Conservation (phyloP, 352 stramenopile genomes). For the Phytopythium ostracodes region DNA sequence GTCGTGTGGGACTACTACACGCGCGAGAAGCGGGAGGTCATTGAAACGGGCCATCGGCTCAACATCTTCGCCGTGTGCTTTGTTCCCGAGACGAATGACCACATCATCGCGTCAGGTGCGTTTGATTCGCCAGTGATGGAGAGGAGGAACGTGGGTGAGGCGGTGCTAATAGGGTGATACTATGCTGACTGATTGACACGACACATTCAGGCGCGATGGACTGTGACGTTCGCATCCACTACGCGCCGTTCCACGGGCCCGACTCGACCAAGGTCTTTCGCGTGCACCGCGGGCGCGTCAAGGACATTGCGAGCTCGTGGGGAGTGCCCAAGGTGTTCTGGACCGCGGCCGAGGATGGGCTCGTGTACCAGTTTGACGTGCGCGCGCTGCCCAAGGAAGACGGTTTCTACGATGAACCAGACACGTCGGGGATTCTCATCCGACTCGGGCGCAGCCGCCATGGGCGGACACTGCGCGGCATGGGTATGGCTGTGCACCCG, state of each 20-base stretch:
- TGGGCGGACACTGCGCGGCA: slow-evolving; percentile 45
- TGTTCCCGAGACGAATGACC: slow-evolving; percentile 72
- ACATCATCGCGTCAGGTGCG: slow-evolving; percentile 55
- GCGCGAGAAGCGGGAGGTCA: slow-evolving; percentile 41
- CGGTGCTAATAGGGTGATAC: not conserved
- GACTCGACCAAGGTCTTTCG: slow-evolving; percentile 61
- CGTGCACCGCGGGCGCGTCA: slow-evolving; percentile 72
- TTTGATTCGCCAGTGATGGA: not conserved
- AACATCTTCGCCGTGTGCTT: slow-evolving; percentile 90
- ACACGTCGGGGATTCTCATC: slow-evolving; percentile 54
- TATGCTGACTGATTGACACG: not conserved
- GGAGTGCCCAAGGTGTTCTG: slow-evolving; percentile 79
- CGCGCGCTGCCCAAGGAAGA: slow-evolving; percentile 42
- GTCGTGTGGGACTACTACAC: slow-evolving; percentile 78
- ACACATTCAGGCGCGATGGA: slow-evolving; percentile 52
- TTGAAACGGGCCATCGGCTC: slow-evolving; percentile 68
- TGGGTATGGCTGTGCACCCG: slow-evolving; percentile 71
- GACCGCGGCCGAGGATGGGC: slow-evolving; percentile 81
- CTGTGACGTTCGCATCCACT: slow-evolving; percentile 84
- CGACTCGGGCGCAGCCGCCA: slow-evolving; percentile 52
- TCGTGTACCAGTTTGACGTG: slow-evolving; percentile 84
- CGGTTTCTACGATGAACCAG: slow-evolving; percentile 23
- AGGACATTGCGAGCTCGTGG: slow-evolving; percentile 69
- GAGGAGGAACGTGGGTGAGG: slow-evolving; percentile 6
- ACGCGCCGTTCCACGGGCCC: slow-evolving; percentile 60